phyloP scores from a whole-genome alignment of 352 stramenopile genomes.

The Globisporangium iwayamae region DNA sequence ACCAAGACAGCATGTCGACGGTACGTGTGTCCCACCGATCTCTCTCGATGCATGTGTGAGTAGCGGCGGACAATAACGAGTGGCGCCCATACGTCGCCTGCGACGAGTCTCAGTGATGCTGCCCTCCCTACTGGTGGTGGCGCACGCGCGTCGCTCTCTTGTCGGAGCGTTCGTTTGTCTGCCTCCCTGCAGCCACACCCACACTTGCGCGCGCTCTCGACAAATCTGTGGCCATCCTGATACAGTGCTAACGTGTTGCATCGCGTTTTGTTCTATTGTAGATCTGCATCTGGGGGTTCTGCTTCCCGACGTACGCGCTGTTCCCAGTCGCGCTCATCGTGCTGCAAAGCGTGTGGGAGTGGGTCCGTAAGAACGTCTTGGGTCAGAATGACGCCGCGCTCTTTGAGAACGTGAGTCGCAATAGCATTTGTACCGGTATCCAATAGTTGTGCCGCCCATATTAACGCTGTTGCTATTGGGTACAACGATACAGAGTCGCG shows the following conservation, averaged over 20 bases:
- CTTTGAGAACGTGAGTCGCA: slow-evolving; percentile 36
- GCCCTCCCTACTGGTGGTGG: background rate
- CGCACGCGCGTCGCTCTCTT: slow-evolving; percentile 1
- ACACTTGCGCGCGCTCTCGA: background rate
- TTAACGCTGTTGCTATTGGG: background rate
- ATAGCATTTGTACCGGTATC: background rate
- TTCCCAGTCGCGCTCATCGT: slow-evolving; percentile 71
- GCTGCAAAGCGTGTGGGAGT: slow-evolving; percentile 64
- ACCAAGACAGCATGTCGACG: slow-evolving; percentile 21
- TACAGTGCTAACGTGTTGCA: background rate
- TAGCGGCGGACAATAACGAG: background rate
- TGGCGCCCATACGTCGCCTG: background rate
- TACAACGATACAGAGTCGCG: slow-evolving; percentile 35
- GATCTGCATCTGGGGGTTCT: slow-evolving; percentile 81
- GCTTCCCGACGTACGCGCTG: slow-evolving; percentile 73
- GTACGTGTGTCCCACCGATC: slow-evolving; percentile 12
- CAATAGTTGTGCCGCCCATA: background rate
- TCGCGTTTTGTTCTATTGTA: slow-evolving; percentile 18
- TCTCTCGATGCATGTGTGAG: background rate
- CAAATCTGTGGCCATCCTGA: background rate
- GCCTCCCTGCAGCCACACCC: background rate
- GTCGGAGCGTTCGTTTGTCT: background rate
- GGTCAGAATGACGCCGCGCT: slow-evolving; percentile 49
- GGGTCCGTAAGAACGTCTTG: slow-evolving; percentile 62
- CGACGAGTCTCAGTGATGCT: background rate